Base-by-base conservation (phyloP, 495 filamentous ascomycete genomes). In the Choiromyces venosus region DNA sequence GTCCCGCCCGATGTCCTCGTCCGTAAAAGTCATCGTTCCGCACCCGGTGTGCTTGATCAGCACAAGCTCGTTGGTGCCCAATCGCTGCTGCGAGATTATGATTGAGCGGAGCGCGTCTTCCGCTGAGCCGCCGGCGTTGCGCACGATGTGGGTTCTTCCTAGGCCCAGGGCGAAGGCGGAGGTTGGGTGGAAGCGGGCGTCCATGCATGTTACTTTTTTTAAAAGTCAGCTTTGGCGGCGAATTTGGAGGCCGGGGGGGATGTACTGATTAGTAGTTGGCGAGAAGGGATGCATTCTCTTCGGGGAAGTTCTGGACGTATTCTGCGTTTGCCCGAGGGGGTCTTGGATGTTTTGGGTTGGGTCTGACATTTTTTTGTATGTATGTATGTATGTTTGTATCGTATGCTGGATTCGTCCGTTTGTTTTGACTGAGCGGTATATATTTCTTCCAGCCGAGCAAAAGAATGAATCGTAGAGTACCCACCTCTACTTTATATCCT, bases 91-190 rank as follows among this genome's bases (percentile, higher is more conserved):
- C 6, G 90, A 92, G 76, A 96, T 93, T 46, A 93, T 84, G 73
- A 96, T 85, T 44, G 88, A 90, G 69, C 92, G 88, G 1, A 94
- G 84, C 2, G 89, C 91, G 61, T 94, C 92, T 21, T 83, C 82
- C 0, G 87, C 89, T 19, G 84, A 87, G 9, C 85, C 92, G 18
- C 93, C 93, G 7, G 88, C 84, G 78, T 96, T 96, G 72, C 93
- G 90, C 75, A 96, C 93, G 33, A 96, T 87, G 81, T 94, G 92
- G 7, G 92, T 92, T 72, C 92, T 89, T 29, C 91, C 92, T 61
- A 93, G 87, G 68, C 86, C 82, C 69, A 94, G 89, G n/a, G 90
- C 91, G 72, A 92, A 90, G 8, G 91, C 92, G 4, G 84, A 79
- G 2, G 88, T 86, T 0, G 91, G 87, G 75, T 94, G 90, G 74